phyloP scores from a whole-genome alignment of 2,329 filamentous ascomycete genomes.

The Clonostachys rosea region DNA sequence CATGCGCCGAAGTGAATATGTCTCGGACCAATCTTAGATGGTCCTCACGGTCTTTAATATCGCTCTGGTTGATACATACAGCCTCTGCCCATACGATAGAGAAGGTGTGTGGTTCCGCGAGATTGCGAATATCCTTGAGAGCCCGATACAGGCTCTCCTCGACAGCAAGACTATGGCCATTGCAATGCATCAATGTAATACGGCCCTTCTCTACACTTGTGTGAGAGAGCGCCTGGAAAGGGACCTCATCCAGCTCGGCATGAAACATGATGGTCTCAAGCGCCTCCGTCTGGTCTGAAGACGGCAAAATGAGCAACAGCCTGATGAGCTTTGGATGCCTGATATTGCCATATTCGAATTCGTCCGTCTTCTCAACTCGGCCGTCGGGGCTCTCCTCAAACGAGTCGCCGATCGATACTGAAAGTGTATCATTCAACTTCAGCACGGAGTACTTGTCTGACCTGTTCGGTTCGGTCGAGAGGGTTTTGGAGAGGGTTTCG shows the following conservation, averaged over 20 bases:
- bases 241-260: slow-evolving; percentile 9
- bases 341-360: slow-evolving; percentile 7
- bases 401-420: slow-evolving; percentile 8
- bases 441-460: slow-evolving; percentile 7
- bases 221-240: slow-evolving; percentile 8
- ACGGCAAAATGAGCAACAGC: slow-evolving; percentile 8
- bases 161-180: slow-evolving; percentile 5
- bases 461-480: neutral
- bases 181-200: slow-evolving; percentile 5
- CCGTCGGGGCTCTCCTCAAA: slow-evolving; percentile 7
- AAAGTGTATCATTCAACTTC: slow-evolving; percentile 7
- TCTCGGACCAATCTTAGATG: slow-evolving; percentile 8
- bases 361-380: slow-evolving; percentile 1
- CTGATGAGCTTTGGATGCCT: slow-evolving; percentile 7
- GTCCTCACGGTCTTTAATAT: slow-evolving; percentile 5
- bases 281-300: slow-evolving; percentile 3
- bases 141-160: slow-evolving; percentile 6
- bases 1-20: slow-evolving; percentile 4
- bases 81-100: slow-evolving; percentile 11
- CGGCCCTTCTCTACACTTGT: slow-evolving; percentile 1
- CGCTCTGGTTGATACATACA: slow-evolving; percentile 11
- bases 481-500: neutral
- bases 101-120: slow-evolving; percentile 3
- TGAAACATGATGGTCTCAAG: slow-evolving; percentile 10
- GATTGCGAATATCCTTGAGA: slow-evolving; percentile 6